phyloP scores from a whole-genome alignment of 441 rosid species.

The Gossypium davidsonii region DNA sequence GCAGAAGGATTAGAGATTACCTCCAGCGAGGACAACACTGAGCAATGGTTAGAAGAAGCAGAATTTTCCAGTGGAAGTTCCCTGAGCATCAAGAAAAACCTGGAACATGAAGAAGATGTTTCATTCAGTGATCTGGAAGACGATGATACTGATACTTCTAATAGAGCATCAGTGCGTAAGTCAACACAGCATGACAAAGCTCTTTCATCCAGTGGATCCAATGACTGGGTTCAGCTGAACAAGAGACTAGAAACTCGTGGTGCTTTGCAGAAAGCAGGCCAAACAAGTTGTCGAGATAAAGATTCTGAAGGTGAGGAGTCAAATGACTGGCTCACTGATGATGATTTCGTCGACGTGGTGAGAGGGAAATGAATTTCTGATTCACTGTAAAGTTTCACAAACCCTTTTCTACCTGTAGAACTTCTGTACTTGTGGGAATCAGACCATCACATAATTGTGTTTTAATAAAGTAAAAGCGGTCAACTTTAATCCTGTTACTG shows the following conservation, averaged over 20 bases:
- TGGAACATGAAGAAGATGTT: slow-evolving; percentile 38
- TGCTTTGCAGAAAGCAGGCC: slow-evolving; percentile 26
- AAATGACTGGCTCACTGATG: slow-evolving; percentile 55
- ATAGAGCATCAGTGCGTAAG: slow-evolving; percentile 23
- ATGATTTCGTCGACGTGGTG: slow-evolving; percentile 47
- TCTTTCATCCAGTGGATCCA: slow-evolving; percentile 45
- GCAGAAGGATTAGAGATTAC: slow-evolving; percentile 28
- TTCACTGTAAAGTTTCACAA: slow-evolving; percentile 25
- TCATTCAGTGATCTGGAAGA: slow-evolving; percentile 68
- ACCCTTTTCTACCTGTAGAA: not conserved
- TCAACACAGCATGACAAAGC: slow-evolving; percentile 15
- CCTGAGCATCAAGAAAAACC: slow-evolving; percentile 18
- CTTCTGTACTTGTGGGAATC: slow-evolving; percentile 8
- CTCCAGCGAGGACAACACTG: slow-evolving; percentile 24
- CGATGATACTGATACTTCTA: slow-evolving; percentile 27
- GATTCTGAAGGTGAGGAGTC: slow-evolving; percentile 61
- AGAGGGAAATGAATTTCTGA: slow-evolving; percentile 11
- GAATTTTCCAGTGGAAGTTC: slow-evolving; percentile 23
- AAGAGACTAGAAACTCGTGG: slow-evolving; percentile 24
- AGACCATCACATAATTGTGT: slow-evolving; percentile 9
- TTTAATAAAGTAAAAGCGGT: slow-evolving; percentile 12
- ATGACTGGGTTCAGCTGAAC: slow-evolving; percentile 54
- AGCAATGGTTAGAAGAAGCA: slow-evolving; percentile 36
- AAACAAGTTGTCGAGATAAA: slow-evolving; percentile 36
- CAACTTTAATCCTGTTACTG: not conserved